These are phyloP conservation scores for Dothideomycetes sp. DNA, from an alignment of 2,329 filamentous ascomycete genomes.

Conservation along the genomic window DNA sequence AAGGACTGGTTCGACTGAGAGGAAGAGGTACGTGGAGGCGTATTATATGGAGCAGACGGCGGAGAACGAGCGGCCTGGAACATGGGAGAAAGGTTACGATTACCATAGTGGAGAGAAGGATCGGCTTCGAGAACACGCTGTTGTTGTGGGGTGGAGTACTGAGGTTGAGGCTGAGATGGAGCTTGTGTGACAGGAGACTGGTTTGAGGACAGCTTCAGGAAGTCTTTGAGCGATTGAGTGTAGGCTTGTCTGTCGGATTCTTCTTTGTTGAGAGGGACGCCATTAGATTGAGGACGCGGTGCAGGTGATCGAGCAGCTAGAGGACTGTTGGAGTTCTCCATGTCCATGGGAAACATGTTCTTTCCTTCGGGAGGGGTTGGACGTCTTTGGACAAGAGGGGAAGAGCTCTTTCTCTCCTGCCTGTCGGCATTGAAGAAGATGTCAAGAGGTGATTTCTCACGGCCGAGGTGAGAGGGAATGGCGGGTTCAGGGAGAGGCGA, in stretches of 20 bases:
- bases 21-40: slow-evolving; percentile 18
- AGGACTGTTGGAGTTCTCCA: slow-evolving; percentile 46
- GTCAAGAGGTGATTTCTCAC: slow-evolving; percentile 69
- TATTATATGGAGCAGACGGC: slow-evolving; percentile 17
- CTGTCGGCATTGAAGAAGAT: slow-evolving; percentile 83
- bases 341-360: slow-evolving; percentile 56
- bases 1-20: slow-evolving; percentile 16
- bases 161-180: slow-evolving; percentile 17
- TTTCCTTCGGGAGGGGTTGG: slow-evolving; percentile 5
- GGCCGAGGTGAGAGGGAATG: slow-evolving; percentile 10
- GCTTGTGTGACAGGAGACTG: slow-evolving; percentile 15
- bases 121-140: slow-evolving; percentile 8
- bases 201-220: slow-evolving; percentile 25
- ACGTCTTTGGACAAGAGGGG: slow-evolving; percentile 19
- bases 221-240: slow-evolving; percentile 36
- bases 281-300: slow-evolving; percentile 23
- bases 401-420: slow-evolving; percentile 56
- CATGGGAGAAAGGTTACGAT: slow-evolving; percentile 39
- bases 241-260: slow-evolving; percentile 43
- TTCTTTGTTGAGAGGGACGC: slow-evolving; percentile 27
- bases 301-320: slow-evolving; percentile 22
- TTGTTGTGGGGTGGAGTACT: slow-evolving; percentile 16
- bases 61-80: slow-evolving; percentile 39
- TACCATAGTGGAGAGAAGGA: slow-evolving; percentile 23
- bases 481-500: slow-evolving; percentile 6